Conservation (phyloP, 306 rosid species). For the Vigna nakashimae region DNA sequence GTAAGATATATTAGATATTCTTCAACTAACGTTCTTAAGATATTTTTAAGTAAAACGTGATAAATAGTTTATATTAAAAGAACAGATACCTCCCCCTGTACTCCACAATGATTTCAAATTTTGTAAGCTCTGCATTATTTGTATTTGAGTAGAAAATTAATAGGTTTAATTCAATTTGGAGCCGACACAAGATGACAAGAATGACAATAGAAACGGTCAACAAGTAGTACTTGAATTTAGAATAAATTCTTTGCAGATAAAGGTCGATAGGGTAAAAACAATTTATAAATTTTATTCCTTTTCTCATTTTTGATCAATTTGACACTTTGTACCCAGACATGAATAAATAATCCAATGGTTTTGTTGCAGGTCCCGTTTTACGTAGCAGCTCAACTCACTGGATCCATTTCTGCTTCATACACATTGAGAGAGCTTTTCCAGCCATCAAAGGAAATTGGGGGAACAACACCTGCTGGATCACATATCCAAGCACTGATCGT, state of each 20-base stretch:
- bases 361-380: slow-evolving; percentile 74
- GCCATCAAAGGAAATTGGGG: slow-evolving; percentile 62
- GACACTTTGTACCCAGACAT: not conserved
- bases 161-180: not conserved
- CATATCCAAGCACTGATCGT: slow-evolving; percentile 62
- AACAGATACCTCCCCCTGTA: not conserved
- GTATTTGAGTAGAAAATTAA: not conserved
- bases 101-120: not conserved
- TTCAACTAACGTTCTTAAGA: not conserved
- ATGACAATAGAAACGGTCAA: not conserved
- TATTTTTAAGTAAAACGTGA: not conserved
- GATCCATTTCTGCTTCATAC: slow-evolving; percentile 76
- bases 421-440: slow-evolving; percentile 57
- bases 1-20: not conserved
- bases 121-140: not conserved
- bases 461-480: slow-evolving; percentile 71
- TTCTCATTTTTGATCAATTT: slow-evolving; percentile 5
- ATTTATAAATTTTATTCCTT: not conserved
- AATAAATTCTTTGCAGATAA: not conserved
- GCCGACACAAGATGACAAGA: slow-evolving; percentile 21
- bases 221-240: not conserved
- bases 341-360: not conserved
- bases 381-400: slow-evolving; percentile 71
- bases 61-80: not conserved
- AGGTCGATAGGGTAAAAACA: not conserved